Evolutionary conservation across 2,329 filamentous ascomycete species (phyloP), one percentile per base, ranked within the genome.

Genomic region (Apiospora phragmitis): DNA sequence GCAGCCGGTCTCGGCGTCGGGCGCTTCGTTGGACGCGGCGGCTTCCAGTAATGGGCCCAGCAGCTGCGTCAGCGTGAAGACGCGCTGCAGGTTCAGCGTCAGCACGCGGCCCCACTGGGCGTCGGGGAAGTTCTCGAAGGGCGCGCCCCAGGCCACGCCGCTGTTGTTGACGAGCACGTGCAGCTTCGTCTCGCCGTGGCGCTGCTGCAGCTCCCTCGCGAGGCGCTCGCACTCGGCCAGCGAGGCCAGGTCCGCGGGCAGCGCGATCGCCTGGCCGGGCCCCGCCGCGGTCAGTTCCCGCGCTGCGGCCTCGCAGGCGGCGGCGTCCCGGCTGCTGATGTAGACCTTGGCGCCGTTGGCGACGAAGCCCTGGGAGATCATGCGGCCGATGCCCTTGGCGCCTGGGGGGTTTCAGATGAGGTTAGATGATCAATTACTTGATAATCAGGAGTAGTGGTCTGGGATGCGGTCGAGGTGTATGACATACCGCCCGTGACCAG

Each of bases 331-430:
- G 7, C 89, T 91, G 7, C 89, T 88, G 72, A 92, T 88, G 84
- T 92, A 92, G 21, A 92, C 90, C 68, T 83, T 88, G 47, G 87
- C 87, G 70, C 90, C 89, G 80, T 91, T 91, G 70, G 83, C 78
- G n/a, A 91, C 85, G 80, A 90, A 92, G 70, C 89, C 90, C 70
- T 89, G 84, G 42, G 88, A 87, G 73, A 92, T 92, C 90, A 92
- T 92, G 71, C 87, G 87, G 21, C 90, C 90, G 73, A 92, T 88
- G 73, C 90, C 90, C 77, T 91, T 88, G 65, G 85, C 87, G 68
- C 86, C 83, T 80, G 69, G n/a, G 14, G 9, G 65, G 4, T n/a
- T 42, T 16, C 38, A 8, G 26, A 59, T 29, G 12, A 43, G 32
- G 29, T 38, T 5, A 62, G 55, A 62, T 32, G 3, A 8, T 14